phyloP scores from a whole-genome alignment of 1,284 basidiomycete species.

The Lignosus rhinocerotis region DNA sequence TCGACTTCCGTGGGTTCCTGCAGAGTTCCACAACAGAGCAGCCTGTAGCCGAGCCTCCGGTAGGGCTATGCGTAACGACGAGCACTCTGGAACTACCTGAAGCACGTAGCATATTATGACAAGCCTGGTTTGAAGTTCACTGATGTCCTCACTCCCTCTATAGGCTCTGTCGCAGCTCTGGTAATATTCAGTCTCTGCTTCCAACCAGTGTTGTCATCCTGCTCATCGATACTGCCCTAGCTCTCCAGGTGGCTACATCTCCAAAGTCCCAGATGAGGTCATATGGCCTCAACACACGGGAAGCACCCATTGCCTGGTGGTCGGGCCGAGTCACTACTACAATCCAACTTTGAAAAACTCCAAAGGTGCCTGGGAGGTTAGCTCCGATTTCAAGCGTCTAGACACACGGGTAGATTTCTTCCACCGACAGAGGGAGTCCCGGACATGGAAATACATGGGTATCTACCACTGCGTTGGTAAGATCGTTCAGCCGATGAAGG shows the following conservation, averaged over 20 bases:
- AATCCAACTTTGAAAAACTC: constrained; percentile 3
- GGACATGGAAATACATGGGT: constrained; percentile 21
- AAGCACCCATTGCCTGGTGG: constrained; percentile 9
- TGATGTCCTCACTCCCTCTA: neutral
- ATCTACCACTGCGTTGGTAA: constrained; percentile 16
- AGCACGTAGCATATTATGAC: neutral
- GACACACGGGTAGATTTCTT: constrained; percentile 15
- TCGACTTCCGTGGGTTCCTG: neutral
- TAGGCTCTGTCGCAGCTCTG: neutral
- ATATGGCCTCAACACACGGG: constrained; percentile 6
- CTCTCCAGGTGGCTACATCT: constrained; percentile 1
- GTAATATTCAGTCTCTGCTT: neutral
- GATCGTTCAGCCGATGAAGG: neutral
- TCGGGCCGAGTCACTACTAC: constrained; percentile 14
- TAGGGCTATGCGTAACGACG: neutral
- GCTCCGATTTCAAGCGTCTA: neutral
- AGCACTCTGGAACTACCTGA: neutral
- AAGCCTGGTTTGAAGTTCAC: neutral
- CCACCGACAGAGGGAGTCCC: neutral
- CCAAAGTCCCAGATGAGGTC: constrained; percentile 8
- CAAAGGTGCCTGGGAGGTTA: constrained; percentile 14
- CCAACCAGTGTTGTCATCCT: neutral
- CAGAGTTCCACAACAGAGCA: neutral
- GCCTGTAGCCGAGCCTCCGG: neutral
- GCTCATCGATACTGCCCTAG: neutral